Evolutionary conservation across 495 filamentous ascomycete genomes (phyloP).

Genomic region (Astrocystis sublimbata): DNA sequence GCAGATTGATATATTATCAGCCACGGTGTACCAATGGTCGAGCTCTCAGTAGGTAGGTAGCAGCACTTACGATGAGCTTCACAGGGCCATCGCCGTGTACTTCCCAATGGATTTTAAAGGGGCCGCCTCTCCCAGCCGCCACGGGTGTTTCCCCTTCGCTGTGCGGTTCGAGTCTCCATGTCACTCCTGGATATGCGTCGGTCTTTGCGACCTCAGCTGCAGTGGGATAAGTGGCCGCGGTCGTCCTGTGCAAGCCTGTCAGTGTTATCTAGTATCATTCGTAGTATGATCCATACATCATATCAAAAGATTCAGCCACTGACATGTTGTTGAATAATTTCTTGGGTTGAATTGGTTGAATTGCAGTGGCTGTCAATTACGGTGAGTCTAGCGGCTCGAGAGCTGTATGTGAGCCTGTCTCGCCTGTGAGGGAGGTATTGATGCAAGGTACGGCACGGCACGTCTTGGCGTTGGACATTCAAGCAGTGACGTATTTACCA

Average conservation of each 20-base stretch:
- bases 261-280: background rate
- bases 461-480: too few species aligned
- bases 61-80: conserved; percentile 65
- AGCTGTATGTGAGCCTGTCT: too few species aligned
- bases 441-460: too few species aligned
- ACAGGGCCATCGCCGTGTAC: conserved; percentile 73
- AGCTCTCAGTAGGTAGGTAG: background rate
- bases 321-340: too few species aligned
- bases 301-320: too few species aligned
- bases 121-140: conserved; percentile 64
- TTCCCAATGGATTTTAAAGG: conserved; percentile 71
- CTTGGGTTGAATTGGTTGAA: too few species aligned
- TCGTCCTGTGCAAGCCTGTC: conserved; percentile 4
- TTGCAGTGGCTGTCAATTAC: too few species aligned
- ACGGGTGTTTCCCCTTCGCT: conserved; percentile 59
- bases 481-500: too few species aligned
- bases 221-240: conserved; percentile 31
- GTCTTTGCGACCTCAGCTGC: conserved; percentile 42
- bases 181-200: conserved; percentile 47
- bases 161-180: conserved; percentile 65
- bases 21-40: background rate
- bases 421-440: too few species aligned
- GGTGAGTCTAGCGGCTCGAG: too few species aligned
- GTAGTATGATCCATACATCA: too few species aligned
- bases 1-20: background rate